These are phyloP conservation scores for Lactarius quietus DNA, from an alignment of 768 basidiomycete species.

Conservation along the genomic window DNA sequence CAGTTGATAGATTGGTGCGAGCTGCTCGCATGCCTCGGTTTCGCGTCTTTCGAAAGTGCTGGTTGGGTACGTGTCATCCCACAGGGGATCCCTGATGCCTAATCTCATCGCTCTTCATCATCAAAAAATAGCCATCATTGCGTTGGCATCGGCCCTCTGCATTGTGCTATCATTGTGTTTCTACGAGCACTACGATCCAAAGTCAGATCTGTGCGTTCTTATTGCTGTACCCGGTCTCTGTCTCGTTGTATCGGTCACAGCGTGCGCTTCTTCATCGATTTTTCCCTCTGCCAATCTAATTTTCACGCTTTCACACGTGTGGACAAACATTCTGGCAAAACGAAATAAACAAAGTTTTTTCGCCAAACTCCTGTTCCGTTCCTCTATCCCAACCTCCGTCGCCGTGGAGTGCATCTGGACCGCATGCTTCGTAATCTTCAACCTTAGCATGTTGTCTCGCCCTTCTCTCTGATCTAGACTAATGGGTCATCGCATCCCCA, in stretches of 20 bases:
- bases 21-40: conserved; percentile 18
- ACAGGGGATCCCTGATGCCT: not conserved
- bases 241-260: conserved; percentile 5
- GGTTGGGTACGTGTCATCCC: conserved; percentile 14
- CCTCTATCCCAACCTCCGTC: conserved; percentile 16
- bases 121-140: conserved; percentile 6
- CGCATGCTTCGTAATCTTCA: conserved; percentile 22
- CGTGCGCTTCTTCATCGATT: not conserved
- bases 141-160: conserved; percentile 12
- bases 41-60: conserved; percentile 26
- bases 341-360: conserved; percentile 5
- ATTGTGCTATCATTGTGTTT: conserved; percentile 18
- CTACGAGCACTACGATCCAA: conserved; percentile 15
- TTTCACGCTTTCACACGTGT: not conserved
- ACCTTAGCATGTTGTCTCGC: conserved; percentile 16
- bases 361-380: conserved; percentile 20
- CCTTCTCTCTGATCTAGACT: not conserved
- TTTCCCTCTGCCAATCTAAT: conserved; percentile 3
- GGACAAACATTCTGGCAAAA: not conserved
- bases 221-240: conserved; percentile 18
- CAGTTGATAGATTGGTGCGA: not conserved
- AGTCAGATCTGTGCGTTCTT: conserved; percentile 23
- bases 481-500: not conserved
- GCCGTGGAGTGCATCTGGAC: conserved; percentile 27
- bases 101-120: not conserved